Evolutionary conservation across 2,329 filamentous ascomycete genomes (phyloP).

Genomic region (Trichoderma aggressivum): DNA sequence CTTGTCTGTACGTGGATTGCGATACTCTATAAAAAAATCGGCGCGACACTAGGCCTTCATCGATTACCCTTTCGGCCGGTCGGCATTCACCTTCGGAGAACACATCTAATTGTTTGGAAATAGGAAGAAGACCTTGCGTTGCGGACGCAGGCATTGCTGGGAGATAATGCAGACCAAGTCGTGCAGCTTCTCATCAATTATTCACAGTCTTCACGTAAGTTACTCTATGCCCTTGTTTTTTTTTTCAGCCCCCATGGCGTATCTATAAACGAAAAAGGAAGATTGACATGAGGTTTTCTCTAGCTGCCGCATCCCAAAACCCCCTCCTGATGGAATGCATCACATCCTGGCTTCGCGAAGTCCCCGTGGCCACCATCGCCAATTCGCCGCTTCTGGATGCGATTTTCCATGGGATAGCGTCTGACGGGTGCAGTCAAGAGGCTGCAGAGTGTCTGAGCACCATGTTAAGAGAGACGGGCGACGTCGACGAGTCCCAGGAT

Average conservation of each 20-base stretch:
- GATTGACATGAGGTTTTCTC: neutral
- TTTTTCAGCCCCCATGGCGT: neutral
- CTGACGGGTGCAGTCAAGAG: slow-evolving; percentile 76
- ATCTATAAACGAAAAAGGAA: neutral
- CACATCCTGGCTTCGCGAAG: slow-evolving; percentile 93
- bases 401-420: slow-evolving; percentile 72
- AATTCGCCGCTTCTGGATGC: slow-evolving; percentile 80
- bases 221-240: neutral
- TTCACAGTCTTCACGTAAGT: slow-evolving; percentile 82
- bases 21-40: slow-evolving; percentile 38
- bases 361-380: slow-evolving; percentile 78
- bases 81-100: slow-evolving; percentile 22
- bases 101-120: slow-evolving; percentile 42
- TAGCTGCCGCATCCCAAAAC: slow-evolving; percentile 75
- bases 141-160: slow-evolving; percentile 84
- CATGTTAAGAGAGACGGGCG: slow-evolving; percentile 85
- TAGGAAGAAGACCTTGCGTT: slow-evolving; percentile 92
- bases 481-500: slow-evolving; percentile 85
- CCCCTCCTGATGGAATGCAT: slow-evolving; percentile 92
- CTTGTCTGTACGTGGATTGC: slow-evolving; percentile 87
- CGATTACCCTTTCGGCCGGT: slow-evolving; percentile 35
- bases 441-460: slow-evolving; percentile 91
- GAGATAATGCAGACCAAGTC: slow-evolving; percentile 86
- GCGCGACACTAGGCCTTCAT: slow-evolving; percentile 33
- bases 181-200: slow-evolving; percentile 86